Conservation (phyloP, 1,284 basidiomycete genomes). For the Cutaneotrichosporon sp. region DNA sequence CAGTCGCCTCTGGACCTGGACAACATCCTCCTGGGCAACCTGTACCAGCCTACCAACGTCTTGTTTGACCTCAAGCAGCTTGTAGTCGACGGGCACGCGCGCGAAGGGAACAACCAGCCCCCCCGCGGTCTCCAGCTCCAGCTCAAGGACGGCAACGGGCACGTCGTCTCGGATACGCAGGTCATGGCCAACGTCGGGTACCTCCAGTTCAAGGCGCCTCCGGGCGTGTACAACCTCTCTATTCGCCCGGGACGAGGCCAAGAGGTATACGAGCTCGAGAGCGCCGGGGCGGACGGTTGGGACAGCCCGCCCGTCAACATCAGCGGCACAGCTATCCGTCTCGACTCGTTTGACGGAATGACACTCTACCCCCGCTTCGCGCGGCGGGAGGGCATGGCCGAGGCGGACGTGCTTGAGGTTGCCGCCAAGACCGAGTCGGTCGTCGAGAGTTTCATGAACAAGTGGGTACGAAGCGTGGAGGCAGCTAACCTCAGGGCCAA, state of each 20-base stretch:
- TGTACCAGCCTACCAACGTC: constrained; percentile 56
- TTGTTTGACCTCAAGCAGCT: constrained; percentile 87
- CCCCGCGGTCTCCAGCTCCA: constrained; percentile 83
- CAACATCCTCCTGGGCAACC: constrained; percentile 78
- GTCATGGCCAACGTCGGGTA: constrained; percentile 95
- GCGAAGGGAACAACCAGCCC: constrained; percentile 62
- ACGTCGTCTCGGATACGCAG: constrained; percentile 68
- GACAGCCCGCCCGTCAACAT: constrained; percentile 63
- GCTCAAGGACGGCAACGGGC: constrained; percentile 53
- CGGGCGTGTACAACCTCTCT: constrained; percentile 76
- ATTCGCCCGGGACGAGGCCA: constrained; percentile 76
- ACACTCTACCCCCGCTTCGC: constrained; percentile 77
- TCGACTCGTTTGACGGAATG: constrained; percentile 80
- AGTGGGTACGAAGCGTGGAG: constrained; percentile 18
- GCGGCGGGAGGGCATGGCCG: constrained; percentile 70
- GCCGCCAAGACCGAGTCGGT: constrained; percentile 1
- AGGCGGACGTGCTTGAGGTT: constrained; percentile 64
- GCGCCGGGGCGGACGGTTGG: constrained; percentile 78
- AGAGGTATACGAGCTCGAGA: constrained; percentile 75
- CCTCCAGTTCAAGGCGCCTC: constrained; percentile 87
- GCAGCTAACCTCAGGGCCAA: constrained; percentile 28
- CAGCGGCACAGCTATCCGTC: constrained; percentile 62
- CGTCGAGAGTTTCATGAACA: constrained; percentile 23
- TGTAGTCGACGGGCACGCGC: constrained; percentile 87
- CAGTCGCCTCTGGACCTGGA: constrained; percentile 90